Evolutionary conservation across 2,329 filamentous ascomycete genomes (phyloP), one percentile per base, ranked within the genome.

Genomic region (Fusarium veterinarium): DNA sequence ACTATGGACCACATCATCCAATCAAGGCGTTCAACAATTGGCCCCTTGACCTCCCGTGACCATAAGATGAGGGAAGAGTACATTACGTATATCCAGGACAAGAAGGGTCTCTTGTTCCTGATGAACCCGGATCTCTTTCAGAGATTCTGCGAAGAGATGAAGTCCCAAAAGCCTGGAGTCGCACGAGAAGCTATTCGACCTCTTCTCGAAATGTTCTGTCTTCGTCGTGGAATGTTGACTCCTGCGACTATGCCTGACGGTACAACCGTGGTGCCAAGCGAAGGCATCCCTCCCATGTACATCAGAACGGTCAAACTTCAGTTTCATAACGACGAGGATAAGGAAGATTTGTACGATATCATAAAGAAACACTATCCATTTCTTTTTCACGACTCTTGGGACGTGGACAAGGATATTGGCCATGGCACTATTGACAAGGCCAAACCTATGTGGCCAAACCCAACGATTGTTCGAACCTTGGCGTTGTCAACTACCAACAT

Each of bases 261-360:
- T 0, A 37, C 19, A 0, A 0, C 9, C 2, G 33, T 52, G 0
- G 33, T 28, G 0, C 49, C 49, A 38, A 0, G 49, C 4, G 19
- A 52, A 0, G 33, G 23, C 0, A 52, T 52, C 2, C 49, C 49
- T 0, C 0, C 0, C 0, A 52, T 52, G n/a, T 3, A 0, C 1
- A 35, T 52, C 17, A 14, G 31, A 35, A 51, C n/a, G 0, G 31
- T 51, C 3, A 5, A 1, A 0, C 13, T 48, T 8, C 28, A 5
- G 0, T 8, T 14, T 4, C 12, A 8, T 3, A 8, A 31, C 14
- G 9, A 48, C 0, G 0, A 30, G 0, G 45, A 30, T 10, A 3
- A 48, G 13, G 0, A 48, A 0, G 8, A 31, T 1, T 2, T 48
- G 9, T 48, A 30, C 0, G 2, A 48, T 1, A 48, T 48, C 4